Evolutionary conservation across 306 rosid genomes (phyloP), one percentile per base, ranked within the genome.

Genomic region (Citrullus amarus): DNA sequence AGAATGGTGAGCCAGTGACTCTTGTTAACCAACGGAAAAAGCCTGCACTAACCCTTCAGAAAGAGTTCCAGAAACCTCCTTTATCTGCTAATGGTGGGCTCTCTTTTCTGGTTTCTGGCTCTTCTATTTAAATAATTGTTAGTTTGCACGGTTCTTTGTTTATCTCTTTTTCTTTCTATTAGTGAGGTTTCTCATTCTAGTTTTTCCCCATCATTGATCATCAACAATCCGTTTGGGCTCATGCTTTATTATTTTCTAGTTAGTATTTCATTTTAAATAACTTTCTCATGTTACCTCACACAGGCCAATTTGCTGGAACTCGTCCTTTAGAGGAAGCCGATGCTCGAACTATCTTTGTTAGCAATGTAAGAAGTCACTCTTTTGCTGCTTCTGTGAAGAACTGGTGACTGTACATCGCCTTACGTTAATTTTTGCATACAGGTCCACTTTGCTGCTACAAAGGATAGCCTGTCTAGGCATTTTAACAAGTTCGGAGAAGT

Each of bases 391-490:
- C 43, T 69, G 8, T 14, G 12, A 63, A 36, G 67, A 10, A 14
- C 72, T 43, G 22, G 51, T 10, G 20, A 13, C 39, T 58, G 58
- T 36, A 60, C 4, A 18, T 36, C 34, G 25, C 30, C 69, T 12
- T 16, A 16, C 28, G 9, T 17, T 25, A 25, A 76, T 58, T 43
- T 43, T 80, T 13, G 20, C 50, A 20, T 56, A 50, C 88, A 93
- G 98, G 97, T 94, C 56, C 98, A 94, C 81, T 94, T 92, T 87
- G 98, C 88, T 85, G 97, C 98, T 41, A 88, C 96, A 72, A 94
- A 89, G 88, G 98, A 92, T 83, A 87, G 92, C 77, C 82, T 94
- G 79, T 90, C 97, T 82, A 87, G 93, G 56, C 98, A 94, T 86
- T 91, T 94, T 76, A 92, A 87, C 77, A 92, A 88, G 84, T 92